Base-by-base conservation (phyloP, 2,329 filamentous ascomycete species). In the Ophiocordyceps sinensis region DNA sequence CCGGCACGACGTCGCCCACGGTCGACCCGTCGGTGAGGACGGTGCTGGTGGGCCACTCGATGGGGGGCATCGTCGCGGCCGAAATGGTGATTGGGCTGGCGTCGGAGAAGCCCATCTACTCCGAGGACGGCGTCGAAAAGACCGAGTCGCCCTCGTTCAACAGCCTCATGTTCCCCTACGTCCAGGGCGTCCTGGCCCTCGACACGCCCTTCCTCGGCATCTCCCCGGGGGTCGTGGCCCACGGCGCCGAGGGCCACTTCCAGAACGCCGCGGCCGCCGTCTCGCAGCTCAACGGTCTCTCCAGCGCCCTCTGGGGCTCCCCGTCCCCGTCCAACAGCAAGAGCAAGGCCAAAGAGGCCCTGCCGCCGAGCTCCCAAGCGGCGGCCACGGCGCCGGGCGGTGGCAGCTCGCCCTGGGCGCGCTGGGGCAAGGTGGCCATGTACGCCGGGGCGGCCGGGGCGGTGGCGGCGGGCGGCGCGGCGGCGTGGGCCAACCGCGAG, bases 131-230 rank as follows among this genome's bases (percentile, higher is more conserved):
- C 30, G 57, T 62, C 40, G 53, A 61, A 28, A 62, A 65, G 48
- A 43, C 51, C 1, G 52, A 60, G 38, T 48, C 51, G 32, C 45
- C 58, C 2, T 9, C 31, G 17, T 64, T 75, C 44, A 80, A 73
- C 52, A 62, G 64, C 28, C 77, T 94, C 57, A 89, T 95, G 82
- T 96, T 96, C 58, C 89, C 89, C 2, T 89, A 87, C 59, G 78
- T 96, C 48, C 83, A 89, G 61, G 89, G 84, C 49, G 76, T 96
- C 23, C 73, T 96, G 38, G 85, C 88, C 39, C 94, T 95, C 57
- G 89, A 96, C 62, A 98, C 91, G 1, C 91, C 91, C 1, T 98
- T 84, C 58, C 72, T 91, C 2, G 83, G 84, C 43, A 86, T 88
- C 48, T 76, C 80, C 19, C 84, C 85, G 0, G 82, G 83, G 23